phyloP scores from a whole-genome alignment of 1,284 basidiomycete species.

The Ustilago shanxiensis region DNA sequence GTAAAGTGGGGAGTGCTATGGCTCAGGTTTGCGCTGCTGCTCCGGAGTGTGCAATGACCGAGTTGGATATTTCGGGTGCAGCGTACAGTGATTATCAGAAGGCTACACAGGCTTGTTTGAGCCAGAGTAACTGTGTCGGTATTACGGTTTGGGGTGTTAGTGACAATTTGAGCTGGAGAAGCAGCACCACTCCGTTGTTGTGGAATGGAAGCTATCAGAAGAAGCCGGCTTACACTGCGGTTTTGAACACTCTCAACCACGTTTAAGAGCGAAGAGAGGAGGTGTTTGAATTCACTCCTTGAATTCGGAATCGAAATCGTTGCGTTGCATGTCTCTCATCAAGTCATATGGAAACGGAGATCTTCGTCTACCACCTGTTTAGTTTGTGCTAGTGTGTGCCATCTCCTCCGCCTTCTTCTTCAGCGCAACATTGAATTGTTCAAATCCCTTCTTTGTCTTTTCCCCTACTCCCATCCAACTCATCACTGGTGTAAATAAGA shows the following conservation, averaged over 20 bases:
- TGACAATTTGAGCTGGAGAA: conserved; percentile 20
- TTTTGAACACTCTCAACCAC: conserved; percentile 27
- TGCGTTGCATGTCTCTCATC: too few relatives aligned
- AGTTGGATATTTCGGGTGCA: conserved; percentile 29
- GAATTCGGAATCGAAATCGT: too few relatives aligned
- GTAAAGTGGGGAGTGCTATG: conserved; percentile 22
- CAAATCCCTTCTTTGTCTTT: conserved; percentile 16
- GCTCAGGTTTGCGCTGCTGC: conserved; percentile 13
- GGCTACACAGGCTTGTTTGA: conserved; percentile 21
- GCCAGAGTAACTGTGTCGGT: conserved; percentile 22
- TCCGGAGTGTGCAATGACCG: conserved; percentile 27
- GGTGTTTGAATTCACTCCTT: too few relatives aligned
- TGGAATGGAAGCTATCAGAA: conserved; percentile 26
- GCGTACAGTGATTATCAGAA: conserved; percentile 1
- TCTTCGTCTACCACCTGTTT: background rate
- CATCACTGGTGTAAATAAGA: conserved; percentile 25
- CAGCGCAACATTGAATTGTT: conserved; percentile 8
- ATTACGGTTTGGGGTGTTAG: conserved; percentile 32
- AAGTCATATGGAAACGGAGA: background rate
- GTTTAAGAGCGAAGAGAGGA: background rate
- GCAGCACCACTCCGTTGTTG: conserved; percentile 15
- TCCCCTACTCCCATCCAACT: conserved; percentile 18
- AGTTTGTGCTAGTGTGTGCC: background rate
- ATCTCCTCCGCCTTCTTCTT: conserved; percentile 21
- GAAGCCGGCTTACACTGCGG: conserved; percentile 26